phyloP scores from a whole-genome alignment of 306 rosid species.

The Coriaria nepalensis region DNA sequence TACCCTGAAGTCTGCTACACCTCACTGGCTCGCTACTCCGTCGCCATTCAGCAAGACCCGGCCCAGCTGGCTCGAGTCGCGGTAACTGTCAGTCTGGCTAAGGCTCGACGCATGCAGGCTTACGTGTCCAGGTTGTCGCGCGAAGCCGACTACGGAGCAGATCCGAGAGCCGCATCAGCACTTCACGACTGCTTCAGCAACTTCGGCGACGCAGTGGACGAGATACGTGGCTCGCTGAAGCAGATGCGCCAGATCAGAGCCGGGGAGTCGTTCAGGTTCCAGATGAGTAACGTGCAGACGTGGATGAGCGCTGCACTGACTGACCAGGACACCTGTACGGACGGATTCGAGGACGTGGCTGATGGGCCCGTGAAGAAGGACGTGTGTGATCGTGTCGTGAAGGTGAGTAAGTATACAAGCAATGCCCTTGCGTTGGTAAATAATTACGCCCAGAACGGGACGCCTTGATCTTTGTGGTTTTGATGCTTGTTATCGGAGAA shows the following conservation, averaged over 20 bases:
- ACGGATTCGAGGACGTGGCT: constrained; percentile 60
- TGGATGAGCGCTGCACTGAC: constrained; percentile 99
- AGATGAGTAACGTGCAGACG: constrained; percentile 99
- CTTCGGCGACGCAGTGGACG: constrained; percentile 74
- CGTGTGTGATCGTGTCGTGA: constrained; percentile 29
- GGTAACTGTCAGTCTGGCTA: constrained; percentile 48
- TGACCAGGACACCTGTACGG: constrained; percentile 92
- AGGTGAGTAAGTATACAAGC: constrained; percentile 67
- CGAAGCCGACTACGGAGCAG: constrained; percentile 36
- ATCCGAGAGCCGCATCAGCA: constrained; percentile 42
- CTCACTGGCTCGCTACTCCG: constrained; percentile 76
- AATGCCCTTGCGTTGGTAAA: constrained; percentile 86
- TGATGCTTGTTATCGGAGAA: not conserved
- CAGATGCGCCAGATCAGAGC: constrained; percentile 64
- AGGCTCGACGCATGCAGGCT: constrained; percentile 33
- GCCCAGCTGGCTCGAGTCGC: constrained; percentile 79
- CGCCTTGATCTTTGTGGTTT: constrained; percentile 20
- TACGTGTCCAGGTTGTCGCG: constrained; percentile 52
- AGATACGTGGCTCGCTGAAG: constrained; percentile 71
- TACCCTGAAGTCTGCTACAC: constrained; percentile 79
- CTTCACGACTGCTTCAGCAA: constrained; percentile 74
- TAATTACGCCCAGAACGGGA: constrained; percentile 35
- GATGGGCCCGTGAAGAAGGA: constrained; percentile 47
- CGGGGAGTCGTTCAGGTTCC: constrained; percentile 44
- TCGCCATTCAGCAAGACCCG: constrained; percentile 46